Base-by-base conservation (phyloP, 129 eudicot genomes). In the Flaveria ramosissima region DNA sequence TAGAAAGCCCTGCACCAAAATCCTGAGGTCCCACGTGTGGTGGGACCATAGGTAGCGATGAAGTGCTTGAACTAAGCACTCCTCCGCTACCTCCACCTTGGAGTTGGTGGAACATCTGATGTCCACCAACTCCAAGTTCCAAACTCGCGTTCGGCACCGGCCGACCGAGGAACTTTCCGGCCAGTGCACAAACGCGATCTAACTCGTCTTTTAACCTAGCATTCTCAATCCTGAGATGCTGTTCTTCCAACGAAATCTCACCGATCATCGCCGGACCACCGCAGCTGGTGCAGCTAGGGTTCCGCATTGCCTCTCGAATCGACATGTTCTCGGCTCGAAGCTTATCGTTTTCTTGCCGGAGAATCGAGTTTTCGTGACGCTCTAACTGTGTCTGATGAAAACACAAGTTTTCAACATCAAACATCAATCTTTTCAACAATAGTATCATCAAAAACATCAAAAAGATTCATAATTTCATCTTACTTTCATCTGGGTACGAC, bases 401-500 rank as follows among this genome's bases (percentile, higher is more conserved):
- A 13, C 23, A n/a, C 36, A 62, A 14, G 57, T 51, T 32, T 69
- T 69, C 10, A 51, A 14, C 74, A 55, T 21, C 48, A 70, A 26
- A 9, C 10, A 48, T 26, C 47, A 71, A 15, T 43, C 20, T 55
- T 63, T 80, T 19, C 42, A 6, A 14, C 13, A 57, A 53, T 23
- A 47, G 6, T 32, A 71, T 23, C 71, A 53, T n/a, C 9, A 60
- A 74, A 75, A 27, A 71, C n/a, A 68, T 17, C 3, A 55, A 71
- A 60, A 50, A n/a, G 15, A 16, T 14, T 14, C 5, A 20, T 46
- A 60, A 47, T 9, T 36, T 45, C 9, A 1, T n/a, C 70, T 62
- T 80, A 93, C 98, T 90, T 94, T 94, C 98, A 94, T 94, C 47
- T 94, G 98, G 67, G 98, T 94, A 39, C 98, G 84, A 26, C 98